Evolutionary conservation across 176 grass and related monocot species (phyloP).

Genomic region (Carex scoparia): DNA sequence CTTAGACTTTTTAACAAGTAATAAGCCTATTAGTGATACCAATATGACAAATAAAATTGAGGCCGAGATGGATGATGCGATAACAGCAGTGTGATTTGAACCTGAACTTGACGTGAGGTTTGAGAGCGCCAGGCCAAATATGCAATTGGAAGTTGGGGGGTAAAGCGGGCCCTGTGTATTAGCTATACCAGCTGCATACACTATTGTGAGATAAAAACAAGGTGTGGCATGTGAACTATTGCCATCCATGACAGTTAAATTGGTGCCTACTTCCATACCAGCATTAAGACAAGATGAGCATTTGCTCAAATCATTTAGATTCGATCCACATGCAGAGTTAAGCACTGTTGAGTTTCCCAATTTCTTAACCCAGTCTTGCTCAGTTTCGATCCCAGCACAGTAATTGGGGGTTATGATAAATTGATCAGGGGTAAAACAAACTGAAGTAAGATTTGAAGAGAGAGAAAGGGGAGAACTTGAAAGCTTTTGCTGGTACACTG

Average conservation of each 20-base stretch:
- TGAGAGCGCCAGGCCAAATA: slow-evolving; percentile 43
- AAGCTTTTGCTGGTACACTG: slow-evolving; percentile 36
- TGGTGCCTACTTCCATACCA: slow-evolving; percentile 33
- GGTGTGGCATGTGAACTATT: slow-evolving; percentile 32
- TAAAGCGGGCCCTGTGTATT: slow-evolving; percentile 38
- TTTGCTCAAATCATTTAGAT: slow-evolving; percentile 31
- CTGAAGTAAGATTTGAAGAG: slow-evolving; percentile 31
- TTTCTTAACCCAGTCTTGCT: slow-evolving; percentile 23
- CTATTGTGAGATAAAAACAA: slow-evolving; percentile 63
- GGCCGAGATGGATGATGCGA: slow-evolving; percentile 33
- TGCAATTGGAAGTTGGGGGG: slow-evolving; percentile 41
- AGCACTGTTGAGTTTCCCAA: slow-evolving; percentile 28
- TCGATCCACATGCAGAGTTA: slow-evolving; percentile 45
- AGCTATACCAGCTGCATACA: slow-evolving; percentile 56
- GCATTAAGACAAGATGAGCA: slow-evolving; percentile 45
- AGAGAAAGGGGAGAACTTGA: slow-evolving; percentile 49
- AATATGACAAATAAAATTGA: slow-evolving; percentile 31
- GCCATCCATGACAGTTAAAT: slow-evolving; percentile 41
- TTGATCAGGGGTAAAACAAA: slow-evolving; percentile 46
- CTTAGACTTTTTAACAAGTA: slow-evolving; percentile 29
- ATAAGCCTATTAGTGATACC: slow-evolving; percentile 32
- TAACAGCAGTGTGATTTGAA: slow-evolving; percentile 29
- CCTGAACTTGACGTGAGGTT: slow-evolving; percentile 1
- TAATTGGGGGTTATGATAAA: slow-evolving; percentile 47
- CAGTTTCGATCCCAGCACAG: slow-evolving; percentile 58